These are phyloP conservation scores for Hypoxylon cercidicola DNA, from an alignment of 495 filamentous ascomycete species.

Conservation along the genomic window DNA sequence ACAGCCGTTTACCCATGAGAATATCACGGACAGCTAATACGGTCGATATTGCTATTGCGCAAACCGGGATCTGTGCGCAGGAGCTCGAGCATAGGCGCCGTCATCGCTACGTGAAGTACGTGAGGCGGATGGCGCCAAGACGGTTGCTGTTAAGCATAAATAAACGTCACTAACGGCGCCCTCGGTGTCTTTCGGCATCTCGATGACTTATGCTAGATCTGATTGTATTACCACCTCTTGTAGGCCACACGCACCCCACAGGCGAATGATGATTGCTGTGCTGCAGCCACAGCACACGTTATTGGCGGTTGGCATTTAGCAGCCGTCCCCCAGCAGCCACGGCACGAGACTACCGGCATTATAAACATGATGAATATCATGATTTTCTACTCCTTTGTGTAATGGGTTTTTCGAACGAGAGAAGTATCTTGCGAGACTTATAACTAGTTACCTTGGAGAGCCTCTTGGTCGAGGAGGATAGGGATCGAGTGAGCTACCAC, in stretches of 20 bases:
- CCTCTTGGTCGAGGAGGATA: too few species aligned
- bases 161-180: slow-evolving; percentile 21
- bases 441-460: too few species aligned
- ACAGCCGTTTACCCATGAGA: too few species aligned
- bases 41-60: too few species aligned
- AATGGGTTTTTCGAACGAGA: too few species aligned
- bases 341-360: not conserved
- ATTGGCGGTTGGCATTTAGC: not conserved
- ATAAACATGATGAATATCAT: not conserved
- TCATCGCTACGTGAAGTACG: slow-evolving; percentile 13
- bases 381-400: not conserved
- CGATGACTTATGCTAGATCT: slow-evolving; percentile 14
- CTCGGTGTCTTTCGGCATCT: slow-evolving; percentile 35
- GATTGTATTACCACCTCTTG: slow-evolving; percentile 12
- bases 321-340: not conserved
- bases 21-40: too few species aligned
- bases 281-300: not conserved
- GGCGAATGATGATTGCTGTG: not conserved
- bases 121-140: slow-evolving; percentile 20
- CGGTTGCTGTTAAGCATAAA: slow-evolving; percentile 32
- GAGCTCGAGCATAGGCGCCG: slow-evolving; percentile 2
- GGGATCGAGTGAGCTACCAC: too few species aligned
- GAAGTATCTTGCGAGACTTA: too few species aligned
- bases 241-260: not conserved
- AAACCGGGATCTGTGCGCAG: too few species aligned